Evolutionary conservation across 2,329 filamentous ascomycete genomes (phyloP), one percentile per base, ranked within the genome.

Genomic region (Harringtonia aguacate): DNA sequence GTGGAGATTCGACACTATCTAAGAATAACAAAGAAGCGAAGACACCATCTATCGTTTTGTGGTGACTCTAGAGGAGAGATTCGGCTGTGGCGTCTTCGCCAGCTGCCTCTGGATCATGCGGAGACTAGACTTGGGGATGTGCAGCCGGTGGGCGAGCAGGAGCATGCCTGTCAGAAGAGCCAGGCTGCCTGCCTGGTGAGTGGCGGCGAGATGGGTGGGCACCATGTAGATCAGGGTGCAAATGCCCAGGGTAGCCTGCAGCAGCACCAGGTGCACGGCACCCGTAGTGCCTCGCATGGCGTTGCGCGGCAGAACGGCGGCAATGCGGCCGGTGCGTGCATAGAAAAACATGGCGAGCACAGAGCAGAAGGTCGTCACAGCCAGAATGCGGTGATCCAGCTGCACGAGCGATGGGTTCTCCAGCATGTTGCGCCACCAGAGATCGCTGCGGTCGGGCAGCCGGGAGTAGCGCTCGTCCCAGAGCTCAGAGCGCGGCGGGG

Each of bases 391-490:
- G 69, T 98, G 92, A 65, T 98, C 86, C 36, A 98, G 77, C 67
- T 98, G 94, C 3, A 97, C 94, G 22, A 94, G 77, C 15, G 85
- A 89, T 4, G 92, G 94, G 67, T 98, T 98, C 70, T 97, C 92
- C 29, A 97, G 81, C 73, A 94, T 84, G 66, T 98, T 98, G 57
- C 92, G 81, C 92, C 92, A 98, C 79, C 84, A 88, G 17, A 97
- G 70, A 57, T 98, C 94, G 13, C 80, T 81, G 35, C 75, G 70
- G 59, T 95, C 87, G 34, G 81, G 72, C 46, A 75, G 77, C 56
- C 88, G 84, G 46, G 80, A 82, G 73, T 95, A 95, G 67, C 87
- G 94, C 31, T 76, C 70, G 57, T 90, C 82, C 62, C 86, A 88
- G 28, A 97, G 79, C 66, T 97, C 90, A 10, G 77, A 72, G 57